Conservation (phyloP, 805 yeast genomes). For the Sungouiella blattae region DNA sequence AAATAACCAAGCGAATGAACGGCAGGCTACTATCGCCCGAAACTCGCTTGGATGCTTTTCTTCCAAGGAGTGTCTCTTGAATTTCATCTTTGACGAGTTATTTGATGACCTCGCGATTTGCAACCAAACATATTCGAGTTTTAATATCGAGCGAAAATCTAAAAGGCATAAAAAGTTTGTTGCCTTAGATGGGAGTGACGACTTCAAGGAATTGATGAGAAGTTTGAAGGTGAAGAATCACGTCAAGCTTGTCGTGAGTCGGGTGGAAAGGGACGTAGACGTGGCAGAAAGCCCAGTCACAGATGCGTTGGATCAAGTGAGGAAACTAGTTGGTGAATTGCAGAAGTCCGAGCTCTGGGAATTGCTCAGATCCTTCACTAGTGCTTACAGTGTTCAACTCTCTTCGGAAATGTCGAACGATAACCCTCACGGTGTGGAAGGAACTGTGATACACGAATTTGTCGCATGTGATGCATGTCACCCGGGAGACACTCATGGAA, state of each 20-base stretch:
- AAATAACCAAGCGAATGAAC: neutral
- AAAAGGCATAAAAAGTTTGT: slow-evolving; percentile 43
- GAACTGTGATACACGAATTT: slow-evolving; percentile 17
- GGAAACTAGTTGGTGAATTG: slow-evolving; percentile 9
- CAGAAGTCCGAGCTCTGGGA: slow-evolving; percentile 13
- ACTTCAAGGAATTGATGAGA: slow-evolving; percentile 42
- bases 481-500: slow-evolving; percentile 14
- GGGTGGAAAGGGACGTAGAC: neutral
- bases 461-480: slow-evolving; percentile 36
- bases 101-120: neutral
- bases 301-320: slow-evolving; percentile 10
- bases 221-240: slow-evolving; percentile 47
- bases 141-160: slow-evolving; percentile 38
- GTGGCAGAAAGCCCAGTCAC: slow-evolving; percentile 14
- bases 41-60: neutral
- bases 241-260: slow-evolving; percentile 27
- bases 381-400: neutral
- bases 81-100: slow-evolving; percentile 3
- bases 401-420: neutral
- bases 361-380: slow-evolving; percentile 9
- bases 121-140: slow-evolving; percentile 2
- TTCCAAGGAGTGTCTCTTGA: slow-evolving; percentile 3
- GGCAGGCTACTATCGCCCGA: neutral
- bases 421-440: neutral
- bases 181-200: slow-evolving; percentile 32